Evolutionary conservation across 2,329 filamentous ascomycete species (phyloP), one percentile per base, ranked within the genome.

Genomic region (Furcasterigmium sp.): DNA sequence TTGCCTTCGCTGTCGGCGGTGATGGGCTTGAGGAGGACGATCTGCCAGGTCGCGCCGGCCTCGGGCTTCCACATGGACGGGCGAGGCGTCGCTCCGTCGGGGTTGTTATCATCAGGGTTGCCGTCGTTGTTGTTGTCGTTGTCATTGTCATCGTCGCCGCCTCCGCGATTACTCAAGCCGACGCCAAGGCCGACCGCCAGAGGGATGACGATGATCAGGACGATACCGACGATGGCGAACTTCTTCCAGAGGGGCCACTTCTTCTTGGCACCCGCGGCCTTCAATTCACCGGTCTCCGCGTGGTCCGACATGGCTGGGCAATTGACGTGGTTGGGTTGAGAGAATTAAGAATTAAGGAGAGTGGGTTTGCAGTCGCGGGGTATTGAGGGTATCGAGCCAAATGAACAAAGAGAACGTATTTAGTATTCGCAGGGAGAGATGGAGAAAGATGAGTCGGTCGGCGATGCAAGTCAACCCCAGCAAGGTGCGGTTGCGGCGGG

Each of bases 1-100:
- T 57, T 53, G 42, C 64, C 63, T 53, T 70, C 60, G 52, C 75
- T 57, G 58, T 63, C 59, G 39, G 65, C 53, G 19, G 52, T 44
- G 37, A 77, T 57, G 41, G 62, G 60, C 42, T 64, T 58, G 39
- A 53, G 58, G 17, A 85, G 71, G 36, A 82, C 65, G 42, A 85
- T 85, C 53, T 85, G 80, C 79, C 79, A 85, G 3, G 69, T 69
- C 4, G 66, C 61, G 20, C 69, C 72, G 19, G 73, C 69, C 2
- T 57, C 54, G 3, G 81, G 81, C 44, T 70, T 63, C 80, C 79
- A 84, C 26, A 61, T 48, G 54, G 52, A 44, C 41, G 52, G 40
- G 43, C 55, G 44, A 50, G 42, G 38, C 48, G 25, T 42, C 20
- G 42, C 19, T 46, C 41, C 47, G 36, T 47, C 57, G 54, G 47